Percentiles rank a stretch among this genome's conserved stretches.
phyloP scores from a whole-genome alignment of 495 filamentous ascomycete genomes.

The Penicillium lagena region DNA sequence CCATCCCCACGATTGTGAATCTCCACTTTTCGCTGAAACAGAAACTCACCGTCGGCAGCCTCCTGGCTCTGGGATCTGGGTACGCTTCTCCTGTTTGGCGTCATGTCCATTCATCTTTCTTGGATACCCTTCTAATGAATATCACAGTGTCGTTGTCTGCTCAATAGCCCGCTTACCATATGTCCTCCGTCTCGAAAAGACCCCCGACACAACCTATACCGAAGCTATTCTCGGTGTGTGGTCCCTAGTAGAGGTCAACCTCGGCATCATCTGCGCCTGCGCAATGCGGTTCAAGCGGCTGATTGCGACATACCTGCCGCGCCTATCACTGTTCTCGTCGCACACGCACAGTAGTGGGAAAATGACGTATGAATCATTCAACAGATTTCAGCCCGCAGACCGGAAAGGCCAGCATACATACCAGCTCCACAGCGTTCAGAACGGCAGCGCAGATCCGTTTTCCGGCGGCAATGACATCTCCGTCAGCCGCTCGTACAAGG shows the following conservation, averaged over 20 bases:
- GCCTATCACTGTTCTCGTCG: constrained; percentile 9
- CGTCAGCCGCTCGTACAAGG: constrained; percentile 3
- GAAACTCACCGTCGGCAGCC: constrained; percentile 9
- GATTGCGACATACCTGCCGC: constrained; percentile 8
- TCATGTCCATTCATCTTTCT: no score
- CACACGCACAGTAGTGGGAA: neutral
- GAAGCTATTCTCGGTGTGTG: constrained; percentile 46
- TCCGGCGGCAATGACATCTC: constrained; percentile 4
- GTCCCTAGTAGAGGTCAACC: constrained; percentile 78
- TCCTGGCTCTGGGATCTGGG: constrained; percentile 13
- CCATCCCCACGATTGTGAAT: constrained; percentile 10
- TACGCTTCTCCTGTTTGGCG: neutral
- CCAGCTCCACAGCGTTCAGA: constrained; percentile 12
- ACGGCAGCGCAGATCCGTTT: neutral
- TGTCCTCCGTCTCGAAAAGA: constrained; percentile 7
- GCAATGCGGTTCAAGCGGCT: constrained; percentile 75
- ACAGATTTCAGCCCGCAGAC: constrained; percentile 4
- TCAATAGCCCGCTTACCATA: constrained; percentile 18
- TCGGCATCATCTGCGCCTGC: constrained; percentile 75
- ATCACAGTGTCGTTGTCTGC: constrained; percentile 13
- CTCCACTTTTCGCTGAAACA: constrained; percentile 13
- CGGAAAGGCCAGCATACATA: constrained; percentile 6
- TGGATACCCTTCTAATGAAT: no score
- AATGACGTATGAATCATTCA: neutral
- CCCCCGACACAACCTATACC: constrained; percentile 10